Conservation (phyloP, 495 filamentous ascomycete genomes). For the Acidomyces sp. region DNA sequence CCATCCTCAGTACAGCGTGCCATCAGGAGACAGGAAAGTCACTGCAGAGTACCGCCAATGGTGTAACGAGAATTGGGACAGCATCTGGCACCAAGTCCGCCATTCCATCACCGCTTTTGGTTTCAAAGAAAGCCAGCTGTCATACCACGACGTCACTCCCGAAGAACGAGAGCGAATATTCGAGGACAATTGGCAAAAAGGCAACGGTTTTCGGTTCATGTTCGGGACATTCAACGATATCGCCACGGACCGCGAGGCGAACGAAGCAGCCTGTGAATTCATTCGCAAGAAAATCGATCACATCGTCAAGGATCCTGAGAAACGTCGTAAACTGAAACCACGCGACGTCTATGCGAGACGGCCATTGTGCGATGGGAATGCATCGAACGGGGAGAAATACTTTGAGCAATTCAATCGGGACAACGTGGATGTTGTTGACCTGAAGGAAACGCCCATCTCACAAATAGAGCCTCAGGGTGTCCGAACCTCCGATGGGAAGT, state of each 20-base stretch:
- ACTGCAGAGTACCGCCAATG: slow-evolving; percentile 7
- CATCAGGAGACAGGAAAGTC: slow-evolving; percentile 12
- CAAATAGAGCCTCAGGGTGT: slow-evolving; percentile 9
- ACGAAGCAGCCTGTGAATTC: slow-evolving; percentile 15
- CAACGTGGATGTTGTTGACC: slow-evolving; percentile 17
- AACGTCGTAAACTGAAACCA: slow-evolving; percentile 16
- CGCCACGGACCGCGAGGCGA: slow-evolving; percentile 15
- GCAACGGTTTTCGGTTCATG: slow-evolving; percentile 16
- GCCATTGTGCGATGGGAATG: slow-evolving; percentile 15
- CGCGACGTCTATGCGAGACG: slow-evolving; percentile 17
- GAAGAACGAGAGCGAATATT: slow-evolving; percentile 15
- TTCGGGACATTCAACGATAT: slow-evolving; percentile 17
- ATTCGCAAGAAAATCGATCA: slow-evolving; percentile 14
- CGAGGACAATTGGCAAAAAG: slow-evolving; percentile 12
- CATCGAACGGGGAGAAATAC: slow-evolving; percentile 14
- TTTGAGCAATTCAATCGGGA: slow-evolving; percentile 20
- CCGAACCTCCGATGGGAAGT: slow-evolving; percentile 3
- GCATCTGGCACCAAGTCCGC: slow-evolving; percentile 10
- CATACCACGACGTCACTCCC: slow-evolving; percentile 10
- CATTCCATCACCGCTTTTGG: slow-evolving; percentile 13
- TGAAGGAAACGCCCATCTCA: slow-evolving; percentile 17
- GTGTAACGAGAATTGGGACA: slow-evolving; percentile 31
- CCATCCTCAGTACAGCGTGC: slow-evolving; percentile 19
- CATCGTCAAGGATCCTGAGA: slow-evolving; percentile 20
- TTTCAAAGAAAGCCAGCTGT: slow-evolving; percentile 15